Base-by-base conservation (phyloP, 306 rosid species). In the Lablab purpureus region DNA sequence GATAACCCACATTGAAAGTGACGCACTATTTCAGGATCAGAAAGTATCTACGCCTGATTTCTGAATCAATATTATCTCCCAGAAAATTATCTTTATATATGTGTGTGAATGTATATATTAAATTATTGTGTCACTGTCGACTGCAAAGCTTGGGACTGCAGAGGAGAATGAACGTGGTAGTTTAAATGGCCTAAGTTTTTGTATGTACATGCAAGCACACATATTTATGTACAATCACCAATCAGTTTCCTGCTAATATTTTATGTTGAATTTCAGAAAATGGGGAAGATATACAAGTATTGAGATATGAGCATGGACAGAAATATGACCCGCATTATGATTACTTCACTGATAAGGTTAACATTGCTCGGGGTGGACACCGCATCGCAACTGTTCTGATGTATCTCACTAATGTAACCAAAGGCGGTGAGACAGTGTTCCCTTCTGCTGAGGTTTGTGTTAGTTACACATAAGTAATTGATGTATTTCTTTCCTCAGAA, bases 381-480 rank as follows among this genome's bases (percentile, higher is more conserved):
- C 93, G 99, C 55, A 0, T 83, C 17, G 99, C 91, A 5, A 96
- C 99, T 54, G 98, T 96, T 79, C 99, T 96, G 5, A 87, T 96
- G 99, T 96, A 96, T 83, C 99, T 96, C 62, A 83, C 87, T 30
- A 75, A 93, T 77, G 98, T 93, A 71, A 52, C 83, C 78, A 88
- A 74, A 82, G 99, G 99, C n/a, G 99, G 99, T 72, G 99, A 96
- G 88, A 96, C 99, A 1, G 97, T 96, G 80, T 96, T 96, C 83
- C 99, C 99, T 73, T 13, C 25, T 18, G 99, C 96, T 0, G 94
- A 91, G 99, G 99, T 96, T 76, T 71, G 97, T 86, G 17, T 64
- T 54, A 51, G 17, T 64, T 54, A 51, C 78, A 46, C 65, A 77
- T 74, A 58, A 36, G 58, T 67, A 21, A 43, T 76, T 73, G 21